Conservation (phyloP, 2,329 filamentous ascomycete species). For the Aspergillus hortae region DNA sequence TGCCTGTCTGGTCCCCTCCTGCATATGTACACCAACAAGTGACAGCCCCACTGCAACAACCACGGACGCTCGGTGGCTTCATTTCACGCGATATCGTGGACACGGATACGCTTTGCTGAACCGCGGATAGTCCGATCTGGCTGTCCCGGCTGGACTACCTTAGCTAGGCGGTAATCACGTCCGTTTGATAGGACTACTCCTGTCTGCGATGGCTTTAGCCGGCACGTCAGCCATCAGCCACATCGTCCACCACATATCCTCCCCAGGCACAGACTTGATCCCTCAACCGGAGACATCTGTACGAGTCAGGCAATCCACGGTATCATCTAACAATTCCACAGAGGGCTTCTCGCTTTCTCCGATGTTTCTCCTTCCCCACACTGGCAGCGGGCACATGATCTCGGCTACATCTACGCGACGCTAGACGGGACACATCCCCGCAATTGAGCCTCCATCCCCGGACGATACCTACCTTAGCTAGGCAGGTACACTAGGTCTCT, state of each 20-base stretch:
- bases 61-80: slow-evolving; percentile 4
- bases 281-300: too few relatives aligned
- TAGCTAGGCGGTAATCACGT: background rate
- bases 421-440: slow-evolving; percentile 3
- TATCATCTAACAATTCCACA: too few relatives aligned
- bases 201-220: too few relatives aligned
- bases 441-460: slow-evolving; percentile 16
- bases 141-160: background rate
- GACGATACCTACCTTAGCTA: slow-evolving; percentile 1
- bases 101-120: slow-evolving; percentile 3
- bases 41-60: slow-evolving; percentile 1
- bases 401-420: slow-evolving; percentile 6
- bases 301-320: too few relatives aligned
- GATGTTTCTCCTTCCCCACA: slow-evolving; percentile 3
- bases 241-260: too few relatives aligned
- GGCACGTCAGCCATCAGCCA: too few relatives aligned
- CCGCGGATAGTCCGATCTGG: slow-evolving; percentile 9
- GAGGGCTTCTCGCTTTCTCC: background rate
- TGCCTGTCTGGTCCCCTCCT: too few relatives aligned
- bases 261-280: too few relatives aligned
- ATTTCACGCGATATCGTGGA: slow-evolving; percentile 5
- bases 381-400: slow-evolving; percentile 8
- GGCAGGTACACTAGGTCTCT: background rate
- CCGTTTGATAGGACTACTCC: background rate
- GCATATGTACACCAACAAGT: background rate